Conservation (phyloP, 2,329 filamentous ascomycete genomes). For the Talaromyces islandicus region DNA sequence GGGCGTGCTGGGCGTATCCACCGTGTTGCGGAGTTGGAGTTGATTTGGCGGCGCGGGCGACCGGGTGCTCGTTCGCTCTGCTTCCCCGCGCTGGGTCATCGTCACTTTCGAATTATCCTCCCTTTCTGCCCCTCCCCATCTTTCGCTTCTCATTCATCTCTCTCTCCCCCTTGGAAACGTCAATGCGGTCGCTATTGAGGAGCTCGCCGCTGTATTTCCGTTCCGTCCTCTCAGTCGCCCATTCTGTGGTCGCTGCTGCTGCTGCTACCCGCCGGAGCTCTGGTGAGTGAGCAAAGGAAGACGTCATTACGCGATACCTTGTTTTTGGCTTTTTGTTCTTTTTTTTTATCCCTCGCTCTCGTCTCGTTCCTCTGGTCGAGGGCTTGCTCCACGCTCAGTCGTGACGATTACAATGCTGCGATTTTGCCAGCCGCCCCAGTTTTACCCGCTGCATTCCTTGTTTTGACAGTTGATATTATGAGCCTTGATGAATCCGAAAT, state of each 20-base stretch:
- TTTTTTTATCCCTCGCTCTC: not conserved
- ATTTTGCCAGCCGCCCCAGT: slow-evolving; percentile 2
- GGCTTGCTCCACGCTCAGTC: not conserved
- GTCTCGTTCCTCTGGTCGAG: not conserved
- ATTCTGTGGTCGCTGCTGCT: not conserved
- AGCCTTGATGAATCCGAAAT: not conserved
- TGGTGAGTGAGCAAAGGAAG: slow-evolving; percentile 8
- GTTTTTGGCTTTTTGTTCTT: not conserved
- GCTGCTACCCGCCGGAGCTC: not conserved
- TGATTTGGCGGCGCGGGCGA: too few relatives aligned
- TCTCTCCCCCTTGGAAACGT: not conserved
- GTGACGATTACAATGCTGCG: not conserved
- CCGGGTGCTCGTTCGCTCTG: not conserved
- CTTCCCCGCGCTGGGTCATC: not conserved
- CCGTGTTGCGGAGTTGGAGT: not conserved
- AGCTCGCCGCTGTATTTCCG: slow-evolving; percentile 8
- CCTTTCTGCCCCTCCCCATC: not conserved
- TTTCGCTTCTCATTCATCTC: not conserved
- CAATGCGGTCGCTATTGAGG: slow-evolving; percentile 27
- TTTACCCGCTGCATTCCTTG: slow-evolving; percentile 11
- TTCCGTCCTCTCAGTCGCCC: not conserved
- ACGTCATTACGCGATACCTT: slow-evolving; percentile 4
- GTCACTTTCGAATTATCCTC: not conserved
- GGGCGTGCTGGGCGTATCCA: not conserved
- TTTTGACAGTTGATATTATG: not conserved